phyloP scores from a whole-genome alignment of 208 protist species.

The Porcisia hertigi region DNA sequence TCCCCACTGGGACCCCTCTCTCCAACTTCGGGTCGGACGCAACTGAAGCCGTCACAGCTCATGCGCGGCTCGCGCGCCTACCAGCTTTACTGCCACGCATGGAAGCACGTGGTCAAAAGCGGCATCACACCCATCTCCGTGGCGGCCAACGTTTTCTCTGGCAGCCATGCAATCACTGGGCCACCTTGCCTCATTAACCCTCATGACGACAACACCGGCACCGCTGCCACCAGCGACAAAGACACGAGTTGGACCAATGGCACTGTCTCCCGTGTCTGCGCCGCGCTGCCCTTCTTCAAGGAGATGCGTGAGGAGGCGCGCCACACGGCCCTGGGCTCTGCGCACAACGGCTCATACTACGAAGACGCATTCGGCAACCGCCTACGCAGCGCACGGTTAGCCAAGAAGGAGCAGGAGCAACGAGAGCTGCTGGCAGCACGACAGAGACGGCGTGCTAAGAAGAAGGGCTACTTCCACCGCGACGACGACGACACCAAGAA shows the following conservation, averaged over 20 bases:
- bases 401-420: conserved; percentile 56
- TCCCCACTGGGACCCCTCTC: neutral
- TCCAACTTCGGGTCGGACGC: neutral
- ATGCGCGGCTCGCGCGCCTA: conserved; percentile 22
- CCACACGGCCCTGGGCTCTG: conserved; percentile 37
- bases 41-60: neutral
- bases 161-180: neutral
- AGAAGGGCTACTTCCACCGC: conserved; percentile 73
- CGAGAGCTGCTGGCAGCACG: conserved; percentile 36
- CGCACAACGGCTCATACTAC: conserved; percentile 30
- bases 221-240: neutral
- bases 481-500: conserved; percentile 17
- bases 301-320: conserved; percentile 45
- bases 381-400: conserved; percentile 75
- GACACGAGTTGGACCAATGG: conserved; percentile 9
- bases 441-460: conserved; percentile 39
- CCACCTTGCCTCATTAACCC: neutral
- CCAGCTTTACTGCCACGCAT: conserved; percentile 36
- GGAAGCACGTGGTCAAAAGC: conserved; percentile 27
- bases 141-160: conserved; percentile 20
- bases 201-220: neutral
- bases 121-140: conserved; percentile 22
- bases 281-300: conserved; percentile 41
- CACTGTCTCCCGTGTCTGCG: conserved; percentile 26
- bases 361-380: conserved; percentile 75